Percentiles rank a stretch among this genome's conserved stretches.
These are phyloP conservation scores for Volvox africanus DNA, from an alignment of 139 green algal species.

Conservation along the genomic window DNA sequence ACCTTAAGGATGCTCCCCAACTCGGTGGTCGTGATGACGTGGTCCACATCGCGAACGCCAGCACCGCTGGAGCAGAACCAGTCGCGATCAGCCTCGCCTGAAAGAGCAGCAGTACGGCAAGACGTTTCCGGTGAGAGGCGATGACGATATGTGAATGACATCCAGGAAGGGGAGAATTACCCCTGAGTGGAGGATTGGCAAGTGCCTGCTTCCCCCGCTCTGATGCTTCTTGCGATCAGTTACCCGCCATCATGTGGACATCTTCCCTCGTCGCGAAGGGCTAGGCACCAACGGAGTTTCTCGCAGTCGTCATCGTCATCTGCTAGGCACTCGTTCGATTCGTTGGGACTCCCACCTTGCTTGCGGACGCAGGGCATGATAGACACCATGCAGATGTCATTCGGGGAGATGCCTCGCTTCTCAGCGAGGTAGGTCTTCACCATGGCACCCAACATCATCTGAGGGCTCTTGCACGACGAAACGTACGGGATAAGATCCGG, in stretches of 20 bases:
- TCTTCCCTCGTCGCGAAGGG: no score
- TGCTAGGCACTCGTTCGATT: no score
- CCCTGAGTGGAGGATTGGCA: not conserved
- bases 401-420: constrained; percentile 38
- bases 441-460: constrained; percentile 80
- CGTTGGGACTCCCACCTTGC: constrained; percentile 51
- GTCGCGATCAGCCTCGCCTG: constrained; percentile 71
- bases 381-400: constrained; percentile 60
- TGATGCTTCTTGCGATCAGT: no score
- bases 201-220: not conserved
- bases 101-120: no score
- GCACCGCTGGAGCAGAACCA: constrained; percentile 58
- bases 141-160: not conserved
- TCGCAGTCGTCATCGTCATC: no score
- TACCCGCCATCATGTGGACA: no score
- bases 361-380: constrained; percentile 84
- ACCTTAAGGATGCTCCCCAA: constrained; percentile 71
- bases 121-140: no score
- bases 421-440: constrained; percentile 78
- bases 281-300: no score
- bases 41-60: constrained; percentile 72
- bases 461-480: constrained; percentile 74
- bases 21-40: constrained; percentile 80
- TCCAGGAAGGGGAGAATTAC: not conserved
- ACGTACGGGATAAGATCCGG: constrained; percentile 83